Percentiles rank a stretch among this genome's conserved stretches.
Evolutionary conservation across 1,284 basidiomycete species (phyloP).

Genomic region (Ustilago trichophora): DNA sequence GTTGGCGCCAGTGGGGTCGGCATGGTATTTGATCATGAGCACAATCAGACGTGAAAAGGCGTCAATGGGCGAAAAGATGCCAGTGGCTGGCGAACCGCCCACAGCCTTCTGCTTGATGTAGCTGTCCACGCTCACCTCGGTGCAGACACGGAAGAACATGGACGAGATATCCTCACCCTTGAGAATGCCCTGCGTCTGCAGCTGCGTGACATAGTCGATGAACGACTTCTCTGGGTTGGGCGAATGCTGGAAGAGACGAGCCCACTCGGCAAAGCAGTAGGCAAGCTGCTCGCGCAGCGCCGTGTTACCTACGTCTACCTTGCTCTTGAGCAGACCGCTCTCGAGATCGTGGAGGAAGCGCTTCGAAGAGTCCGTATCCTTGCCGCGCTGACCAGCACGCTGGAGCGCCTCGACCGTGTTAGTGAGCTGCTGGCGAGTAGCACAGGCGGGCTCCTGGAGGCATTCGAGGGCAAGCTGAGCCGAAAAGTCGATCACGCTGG

Average conservation of each 20-base stretch:
- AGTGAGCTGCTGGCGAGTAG: slow-evolving; percentile 80
- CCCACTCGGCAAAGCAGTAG: slow-evolving; percentile 81
- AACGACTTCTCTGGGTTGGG: slow-evolving; percentile 91
- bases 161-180: slow-evolving; percentile 96
- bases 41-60: slow-evolving; percentile 94
- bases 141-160: slow-evolving; percentile 97
- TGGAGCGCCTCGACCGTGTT: slow-evolving; percentile 84
- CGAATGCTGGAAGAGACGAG: slow-evolving; percentile 89
- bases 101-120: slow-evolving; percentile 85
- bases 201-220: slow-evolving; percentile 93
- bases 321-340: slow-evolving; percentile 65
- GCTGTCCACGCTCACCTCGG: slow-evolving; percentile 90
- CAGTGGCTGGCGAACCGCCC: slow-evolving; percentile 78
- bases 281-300: slow-evolving; percentile 71
- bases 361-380: slow-evolving; percentile 81
- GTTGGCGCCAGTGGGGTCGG: slow-evolving; percentile 83
- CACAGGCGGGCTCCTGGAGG: slow-evolving; percentile 76
- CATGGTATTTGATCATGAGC: slow-evolving; percentile 99
- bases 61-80: slow-evolving; percentile 86
- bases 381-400: slow-evolving; percentile 73
- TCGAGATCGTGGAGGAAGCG: slow-evolving; percentile 73
- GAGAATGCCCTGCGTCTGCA: slow-evolving; percentile 94
- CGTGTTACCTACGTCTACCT: slow-evolving; percentile 59
- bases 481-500: slow-evolving; percentile 82
- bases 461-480: slow-evolving; percentile 87